Conservation (phyloP, 257 asterid genomes). For the Nicotiana undulata region DNA sequence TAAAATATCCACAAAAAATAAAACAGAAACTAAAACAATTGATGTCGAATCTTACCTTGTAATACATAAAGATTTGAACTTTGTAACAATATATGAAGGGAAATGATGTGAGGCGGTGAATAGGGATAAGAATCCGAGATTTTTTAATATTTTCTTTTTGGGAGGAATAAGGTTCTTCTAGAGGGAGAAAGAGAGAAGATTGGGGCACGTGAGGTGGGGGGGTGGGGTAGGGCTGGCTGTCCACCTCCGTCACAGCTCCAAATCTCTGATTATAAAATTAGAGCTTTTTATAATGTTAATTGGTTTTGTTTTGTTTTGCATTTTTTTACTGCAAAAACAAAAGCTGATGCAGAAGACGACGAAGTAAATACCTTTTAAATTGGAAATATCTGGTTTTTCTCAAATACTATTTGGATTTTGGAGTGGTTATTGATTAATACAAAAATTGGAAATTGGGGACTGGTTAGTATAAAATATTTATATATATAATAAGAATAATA, state of each 20-base stretch:
- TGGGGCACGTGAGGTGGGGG: background rate
- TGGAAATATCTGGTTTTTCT: background rate
- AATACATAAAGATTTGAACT: slow-evolving; percentile 17
- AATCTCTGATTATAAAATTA: background rate
- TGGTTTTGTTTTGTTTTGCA: background rate
- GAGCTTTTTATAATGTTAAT: background rate
- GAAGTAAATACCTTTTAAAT: background rate
- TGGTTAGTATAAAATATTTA: background rate
- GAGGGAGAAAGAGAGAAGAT: background rate
- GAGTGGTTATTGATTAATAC: background rate
- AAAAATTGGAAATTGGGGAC: background rate
- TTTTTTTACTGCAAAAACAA: background rate
- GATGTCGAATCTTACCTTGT: slow-evolving; percentile 4
- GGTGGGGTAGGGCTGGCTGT: background rate
- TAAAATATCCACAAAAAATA: background rate
- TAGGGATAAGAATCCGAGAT: background rate
- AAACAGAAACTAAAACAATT: background rate
- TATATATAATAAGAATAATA: background rate
- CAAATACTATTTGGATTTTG: background rate
- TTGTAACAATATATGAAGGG: background rate
- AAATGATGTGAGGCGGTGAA: background rate
- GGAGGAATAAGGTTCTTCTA: background rate
- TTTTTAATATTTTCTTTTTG: background rate
- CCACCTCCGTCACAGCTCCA: slow-evolving; percentile 1
- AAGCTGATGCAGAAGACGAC: background rate